Evolutionary conservation across 352 stramenopile genomes (phyloP), one percentile per base, ranked within the genome.

Genomic region (Phytophthora meadii): DNA sequence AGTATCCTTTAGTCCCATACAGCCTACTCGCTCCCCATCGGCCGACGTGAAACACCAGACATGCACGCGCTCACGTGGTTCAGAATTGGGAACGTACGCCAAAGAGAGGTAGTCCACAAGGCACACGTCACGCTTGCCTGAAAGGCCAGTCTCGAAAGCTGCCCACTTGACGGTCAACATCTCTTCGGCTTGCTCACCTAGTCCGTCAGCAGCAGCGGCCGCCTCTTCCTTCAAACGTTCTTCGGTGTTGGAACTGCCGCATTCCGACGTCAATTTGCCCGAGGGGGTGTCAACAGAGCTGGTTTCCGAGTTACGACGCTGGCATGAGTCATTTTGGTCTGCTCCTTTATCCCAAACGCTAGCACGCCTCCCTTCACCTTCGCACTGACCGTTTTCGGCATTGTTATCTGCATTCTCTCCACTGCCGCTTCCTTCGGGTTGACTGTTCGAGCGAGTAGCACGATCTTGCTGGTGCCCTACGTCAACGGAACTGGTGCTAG

Each of bases 41-140:
- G 76, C 77, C 22, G 83, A 87, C 39, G 85, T 90, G 40, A 92
- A 87, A 69, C 83, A 92, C 85, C 85, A 94, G 49, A 91, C 59
- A 56, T 90, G 77, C 17, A 92, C 74, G 22, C 70, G 66, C 54
- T 88, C 70, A 6, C 84, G 57, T 50, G 77, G 72, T 9, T 88
- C 76, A 22, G 81, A 82, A 67, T 87, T 82, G 0, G 82, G 82
- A 12, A 93, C 64, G 34, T 73, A 79, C n/a, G 83, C 81, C 44
- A 85, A 76, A 7, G 80, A 90, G 8, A 89, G 54, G 47, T 90
- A 90, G 73, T 94, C 85, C 27, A 94, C 65, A 39, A 94, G 63
- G 64, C 83, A 92, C 15, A 94, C 46, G 46, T 94, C 85, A 17
- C 81, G 76, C 45, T 87, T 86, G 32, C 79, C 79, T 22, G 74